Base-by-base conservation (phyloP, 495 filamentous ascomycete species). In the Penicillium soppii region DNA sequence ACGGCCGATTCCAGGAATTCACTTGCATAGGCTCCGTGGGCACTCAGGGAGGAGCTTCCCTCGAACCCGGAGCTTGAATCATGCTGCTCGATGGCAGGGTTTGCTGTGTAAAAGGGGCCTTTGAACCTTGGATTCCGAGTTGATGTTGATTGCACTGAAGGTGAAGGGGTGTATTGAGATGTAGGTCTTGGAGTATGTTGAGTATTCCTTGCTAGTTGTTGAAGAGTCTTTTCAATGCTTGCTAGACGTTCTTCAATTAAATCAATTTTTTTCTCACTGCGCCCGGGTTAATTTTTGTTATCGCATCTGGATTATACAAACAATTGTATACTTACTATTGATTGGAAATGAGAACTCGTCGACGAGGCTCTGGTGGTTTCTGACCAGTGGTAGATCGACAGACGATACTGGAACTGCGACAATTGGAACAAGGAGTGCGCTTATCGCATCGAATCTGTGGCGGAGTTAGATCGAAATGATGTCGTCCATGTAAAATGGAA, bases 191-290 rank as follows among this genome's bases (percentile, higher is more conserved):
- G 5, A 29, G 43, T 15, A 5, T 57, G 54, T 38, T n/a, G n/a
- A n/a, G 52, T 43, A 7, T 43, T 44, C 13, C 10, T 45, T 12
- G 64, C 58, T 2, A 74, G 44, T 30, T 73, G 66, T 19, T 68
- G 71, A 1, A 87, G 70, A 47, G 79, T 69, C 17, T 67, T 47
- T 29, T 75, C 85, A 46, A 88, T 87, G 32, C 72, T 70, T 3
- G 71, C 76, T 6, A 88, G 75, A 4, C 84, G 82, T 36, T 80
- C 70, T 55, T 84, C 83, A 43, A 88, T 85, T 23, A 76, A 63
- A 56, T 87, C 84, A 39, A 88, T 85, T 65, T 88, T 88, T 52
- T 72, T 76, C 65, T 88, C 85, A 63, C 84, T 88, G 47, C 16
- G 44, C 8, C 21, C 22, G 12, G 15, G 40, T 36, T 13, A 50